Base-by-base conservation (phyloP, 2,329 filamentous ascomycete species). In the Amylocarpus encephaloides region DNA sequence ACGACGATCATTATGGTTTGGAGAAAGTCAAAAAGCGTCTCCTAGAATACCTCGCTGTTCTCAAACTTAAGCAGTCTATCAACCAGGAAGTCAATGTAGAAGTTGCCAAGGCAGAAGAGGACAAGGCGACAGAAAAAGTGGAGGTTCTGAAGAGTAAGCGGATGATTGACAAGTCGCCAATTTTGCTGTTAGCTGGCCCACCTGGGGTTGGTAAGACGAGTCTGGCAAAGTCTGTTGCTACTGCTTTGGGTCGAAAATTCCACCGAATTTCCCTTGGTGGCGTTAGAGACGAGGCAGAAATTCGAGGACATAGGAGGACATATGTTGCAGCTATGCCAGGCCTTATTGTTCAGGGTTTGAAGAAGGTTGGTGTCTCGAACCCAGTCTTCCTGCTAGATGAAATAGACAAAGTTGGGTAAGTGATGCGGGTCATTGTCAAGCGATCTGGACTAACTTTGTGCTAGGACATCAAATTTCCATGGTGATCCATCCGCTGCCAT, bases 301-400 rank as follows among this genome's bases (percentile, higher is more conserved):
- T 98, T 53, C 82, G 93, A 52, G 93, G 93, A 9, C 93, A 98
- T 69, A 80, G 93, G 49, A 79, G 93, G 60, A 98, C 93, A 0
- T 98, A 98, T 65, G 93, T 98, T 51, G 93, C 93, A 18, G 93
- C 93, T n/a, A 96, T 98, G 92, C 93, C 93, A 9, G 93, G 93
- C 48, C 75, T 97, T 49, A 86, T 98, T 52, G 91, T 97, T 29
- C 91, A 90, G 66, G 93, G 92, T 0, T 68, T 98, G 49, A 91
- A 93, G 71, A 98, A 97, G 72, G 92, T 94, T 30, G 92, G 91
- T 42, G 92, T 97, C 16, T 82, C 89, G 2, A 98, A 98, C 65
- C 93, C 93, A 0, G 92, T 98, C 50, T 88, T 98, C 71, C 72
- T 98, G 41, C 82, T 98, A 11, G 93, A 98, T 64, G 93, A 98